phyloP scores from a whole-genome alignment of 495 filamentous ascomycete genomes.

The Podospora didyma region DNA sequence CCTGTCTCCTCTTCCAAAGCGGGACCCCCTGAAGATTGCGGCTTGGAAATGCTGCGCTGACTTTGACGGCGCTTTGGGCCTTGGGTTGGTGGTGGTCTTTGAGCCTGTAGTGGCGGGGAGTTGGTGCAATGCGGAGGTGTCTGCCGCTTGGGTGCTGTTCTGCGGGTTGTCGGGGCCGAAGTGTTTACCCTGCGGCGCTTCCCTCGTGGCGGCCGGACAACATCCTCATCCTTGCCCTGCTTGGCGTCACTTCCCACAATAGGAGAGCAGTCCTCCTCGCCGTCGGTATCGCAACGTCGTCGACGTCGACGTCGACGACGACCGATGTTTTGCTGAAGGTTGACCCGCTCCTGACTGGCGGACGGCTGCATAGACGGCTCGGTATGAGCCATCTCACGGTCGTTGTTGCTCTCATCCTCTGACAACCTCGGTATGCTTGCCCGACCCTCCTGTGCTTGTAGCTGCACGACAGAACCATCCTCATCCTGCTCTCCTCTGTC shows the following conservation, averaged over 20 bases:
- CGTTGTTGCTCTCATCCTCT: constrained; percentile 5
- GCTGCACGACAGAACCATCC: not conserved
- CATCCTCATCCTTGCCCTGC: constrained; percentile 5
- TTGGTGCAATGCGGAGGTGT: constrained; percentile 5
- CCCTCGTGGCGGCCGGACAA: constrained; percentile 1
- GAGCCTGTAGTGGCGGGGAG: constrained; percentile 5
- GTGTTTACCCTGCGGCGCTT: constrained; percentile 9
- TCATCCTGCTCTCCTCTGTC: constrained; percentile 6
- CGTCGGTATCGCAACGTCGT: constrained; percentile 9
- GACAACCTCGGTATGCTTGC: constrained; percentile 5
- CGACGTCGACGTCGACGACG: constrained; percentile 12
- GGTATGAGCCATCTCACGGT: constrained; percentile 4
- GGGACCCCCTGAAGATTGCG: constrained; percentile 4
- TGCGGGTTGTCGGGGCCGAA: constrained; percentile 4
- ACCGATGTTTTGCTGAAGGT: constrained; percentile 3
- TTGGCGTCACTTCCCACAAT: constrained; percentile 10
- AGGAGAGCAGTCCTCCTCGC: constrained; percentile 9
- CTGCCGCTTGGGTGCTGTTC: constrained; percentile 12
- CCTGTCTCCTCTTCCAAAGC: constrained; percentile 2
- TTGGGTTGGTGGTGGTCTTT: not conserved
- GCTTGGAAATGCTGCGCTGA: constrained; percentile 4
- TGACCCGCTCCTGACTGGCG: constrained; percentile 7
- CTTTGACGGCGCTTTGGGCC: constrained; percentile 2
- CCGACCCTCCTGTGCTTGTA: constrained; percentile 2
- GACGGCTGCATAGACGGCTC: constrained; percentile 12